These are phyloP conservation scores for Scorias spongiosa DNA, from an alignment of 2,329 filamentous ascomycete genomes.

Conservation along the genomic window DNA sequence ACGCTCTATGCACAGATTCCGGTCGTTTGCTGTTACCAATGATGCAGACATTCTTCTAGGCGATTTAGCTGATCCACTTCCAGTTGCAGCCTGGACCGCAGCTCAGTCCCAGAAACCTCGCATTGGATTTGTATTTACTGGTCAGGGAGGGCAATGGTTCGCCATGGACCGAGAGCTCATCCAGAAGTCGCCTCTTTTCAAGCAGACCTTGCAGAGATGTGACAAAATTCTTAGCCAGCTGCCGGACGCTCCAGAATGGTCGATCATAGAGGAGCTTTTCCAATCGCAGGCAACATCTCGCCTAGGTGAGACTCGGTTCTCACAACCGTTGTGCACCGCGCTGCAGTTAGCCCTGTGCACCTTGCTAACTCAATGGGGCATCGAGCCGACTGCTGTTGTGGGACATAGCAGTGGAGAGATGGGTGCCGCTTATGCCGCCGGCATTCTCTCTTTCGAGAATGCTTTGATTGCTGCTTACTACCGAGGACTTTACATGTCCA, in stretches of 20 bases:
- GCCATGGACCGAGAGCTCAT: neutral
- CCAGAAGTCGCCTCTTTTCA: slow-evolving; percentile 5
- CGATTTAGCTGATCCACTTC: neutral
- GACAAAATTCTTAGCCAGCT: slow-evolving; percentile 5
- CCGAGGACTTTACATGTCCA: slow-evolving; percentile 9
- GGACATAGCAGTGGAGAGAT: slow-evolving; percentile 22
- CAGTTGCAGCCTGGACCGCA: neutral
- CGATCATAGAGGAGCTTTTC: slow-evolving; percentile 12
- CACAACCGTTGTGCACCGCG: slow-evolving; percentile 41
- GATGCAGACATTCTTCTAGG: neutral
- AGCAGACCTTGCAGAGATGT: slow-evolving; percentile 6
- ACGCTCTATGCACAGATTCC: neutral
- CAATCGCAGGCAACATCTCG: neutral
- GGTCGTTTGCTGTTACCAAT: too few species aligned
- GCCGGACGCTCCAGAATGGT: slow-evolving; percentile 11
- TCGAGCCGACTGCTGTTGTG: slow-evolving; percentile 13
- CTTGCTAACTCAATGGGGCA: slow-evolving; percentile 16
- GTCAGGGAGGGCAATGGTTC: neutral
- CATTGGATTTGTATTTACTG: slow-evolving; percentile 6
- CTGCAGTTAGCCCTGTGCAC: slow-evolving; percentile 37
- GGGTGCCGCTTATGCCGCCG: slow-evolving; percentile 18
- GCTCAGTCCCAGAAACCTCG: neutral
- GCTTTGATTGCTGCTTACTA: slow-evolving; percentile 12
- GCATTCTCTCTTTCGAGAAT: slow-evolving; percentile 8
- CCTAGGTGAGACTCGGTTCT: slow-evolving; percentile 19